Base-by-base conservation (phyloP, 2,329 filamentous ascomycete species). In the Hypomyces rosellus region DNA sequence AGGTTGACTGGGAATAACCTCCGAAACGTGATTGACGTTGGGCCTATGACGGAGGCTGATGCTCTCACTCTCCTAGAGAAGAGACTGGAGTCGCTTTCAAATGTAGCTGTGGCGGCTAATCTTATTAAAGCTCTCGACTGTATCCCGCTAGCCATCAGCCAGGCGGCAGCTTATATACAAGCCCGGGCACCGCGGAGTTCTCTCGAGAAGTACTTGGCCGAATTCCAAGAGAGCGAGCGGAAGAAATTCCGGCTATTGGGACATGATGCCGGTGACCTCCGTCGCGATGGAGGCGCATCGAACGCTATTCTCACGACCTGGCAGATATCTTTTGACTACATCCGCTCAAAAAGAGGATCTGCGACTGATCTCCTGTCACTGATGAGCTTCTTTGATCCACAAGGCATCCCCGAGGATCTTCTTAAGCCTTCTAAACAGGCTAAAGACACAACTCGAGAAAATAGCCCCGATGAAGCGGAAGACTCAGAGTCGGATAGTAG, bases 131-230 rank as follows among this genome's bases (percentile, higher is more conserved):
- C 56, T 8, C 62, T 69, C 14, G 65, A 64, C 25, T 56, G 43
- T 37, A 58, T 69, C 45, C 65, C 66, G 3, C 56, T 69, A 1
- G 65, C 65, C 20, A 66, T 69, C 45, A 62, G 55, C 30, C 65
- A 70, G 50, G 66, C 66, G 2, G 61, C 62, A 6, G 61, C 63
- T 7, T 69, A 65, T 48, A 69, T 69, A 36, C 48, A 59, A 20
- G 37, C 40, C 40, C 55, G 59, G 37, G 48, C 45, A 11, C 63
- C 62, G 2, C 59, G 59, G 22, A 61, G 55, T 38, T 68, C 65
- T 0, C 53, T 70, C 0, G 37, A 55, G 14, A 54, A 61, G 15
- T 78, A 78, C 49, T 51, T 76, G 2, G 46, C 61, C 4, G 51
- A 66, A 2, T 68, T 74, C 50, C 57, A 22, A 42, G 40, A 11